A percentile compares a stretch with the other conserved stretches of the same genome.
These are phyloP conservation scores for Dichotomopilus funicola DNA, from an alignment of 2,329 filamentous ascomycete genomes.

Conservation along the genomic window DNA sequence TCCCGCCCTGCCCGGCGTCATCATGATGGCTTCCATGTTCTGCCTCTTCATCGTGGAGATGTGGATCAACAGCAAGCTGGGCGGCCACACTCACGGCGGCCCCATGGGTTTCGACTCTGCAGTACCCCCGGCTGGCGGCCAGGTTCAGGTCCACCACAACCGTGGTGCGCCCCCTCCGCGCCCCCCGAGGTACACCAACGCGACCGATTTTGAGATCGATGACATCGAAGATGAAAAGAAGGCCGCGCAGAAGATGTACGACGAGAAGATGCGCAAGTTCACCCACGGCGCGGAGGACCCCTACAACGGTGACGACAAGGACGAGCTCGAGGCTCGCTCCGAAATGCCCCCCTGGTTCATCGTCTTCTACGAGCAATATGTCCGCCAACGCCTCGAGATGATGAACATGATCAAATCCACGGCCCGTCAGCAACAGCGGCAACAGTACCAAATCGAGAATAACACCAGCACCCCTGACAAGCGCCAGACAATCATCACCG, in stretches of 20 bases:
- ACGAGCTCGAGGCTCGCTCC: slow-evolving; percentile 29
- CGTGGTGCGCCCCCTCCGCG: slow-evolving; percentile 23
- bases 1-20: slow-evolving; percentile 55
- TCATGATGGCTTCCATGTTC: slow-evolving; percentile 59
- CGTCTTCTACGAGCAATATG: slow-evolving; percentile 57
- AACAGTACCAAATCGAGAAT: not conserved
- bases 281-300: slow-evolving; percentile 12
- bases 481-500: slow-evolving; percentile 5
- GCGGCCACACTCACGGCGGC: slow-evolving; percentile 48
- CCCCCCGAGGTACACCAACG: slow-evolving; percentile 27
- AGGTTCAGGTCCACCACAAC: not conserved
- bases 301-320: slow-evolving; percentile 16
- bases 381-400: slow-evolving; percentile 54
- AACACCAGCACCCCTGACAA: slow-evolving; percentile 1
- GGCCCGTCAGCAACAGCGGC: slow-evolving; percentile 24
- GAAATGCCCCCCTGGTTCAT: slow-evolving; percentile 58
- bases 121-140: not conserved
- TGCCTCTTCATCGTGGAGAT: slow-evolving; percentile 56
- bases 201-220: slow-evolving; percentile 31
- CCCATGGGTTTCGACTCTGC: slow-evolving; percentile 38
- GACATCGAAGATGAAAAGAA: slow-evolving; percentile 36
- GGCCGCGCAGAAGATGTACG: slow-evolving; percentile 35
- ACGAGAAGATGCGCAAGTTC: slow-evolving; percentile 26
- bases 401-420: slow-evolving; percentile 43
- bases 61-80: slow-evolving; percentile 53